Evolutionary conservation across 768 basidiomycete genomes (phyloP).

Genomic region (Macrolepiota albuminosa): DNA sequence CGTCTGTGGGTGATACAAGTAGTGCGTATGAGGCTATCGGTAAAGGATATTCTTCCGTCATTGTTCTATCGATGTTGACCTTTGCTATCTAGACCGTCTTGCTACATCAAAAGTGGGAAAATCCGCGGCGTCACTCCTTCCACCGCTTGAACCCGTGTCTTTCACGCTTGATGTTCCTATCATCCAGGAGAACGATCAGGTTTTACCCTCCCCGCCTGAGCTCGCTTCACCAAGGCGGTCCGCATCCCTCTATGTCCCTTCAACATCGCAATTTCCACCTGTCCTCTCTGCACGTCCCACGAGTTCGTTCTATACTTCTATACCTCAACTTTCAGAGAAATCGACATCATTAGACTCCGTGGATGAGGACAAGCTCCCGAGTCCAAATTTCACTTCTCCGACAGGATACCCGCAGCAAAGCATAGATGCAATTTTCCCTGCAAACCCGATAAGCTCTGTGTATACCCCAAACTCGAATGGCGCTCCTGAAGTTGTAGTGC

Average conservation of each 20-base stretch:
- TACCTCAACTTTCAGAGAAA: conserved; percentile 3
- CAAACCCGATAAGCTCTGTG: conserved; percentile 15
- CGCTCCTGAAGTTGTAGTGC: neutral
- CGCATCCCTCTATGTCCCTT: conserved; percentile 15
- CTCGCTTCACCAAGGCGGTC: conserved; percentile 16
- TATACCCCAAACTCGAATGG: conserved; percentile 9
- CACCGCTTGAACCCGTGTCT: conserved; percentile 19
- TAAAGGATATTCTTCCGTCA: conserved; percentile 22
- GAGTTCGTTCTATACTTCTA: conserved; percentile 12
- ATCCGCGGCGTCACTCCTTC: conserved; percentile 16
- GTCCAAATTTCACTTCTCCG: conserved; percentile 6
- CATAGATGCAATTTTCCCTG: conserved; percentile 9
- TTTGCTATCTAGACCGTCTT: conserved; percentile 12
- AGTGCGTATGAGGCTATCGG: conserved; percentile 32
- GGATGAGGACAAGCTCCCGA: conserved; percentile 10
- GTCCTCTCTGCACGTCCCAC: conserved; percentile 14
- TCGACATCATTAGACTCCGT: conserved; percentile 6
- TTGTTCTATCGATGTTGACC: neutral
- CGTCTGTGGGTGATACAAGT: conserved; percentile 25
- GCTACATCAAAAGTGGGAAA: conserved; percentile 14
- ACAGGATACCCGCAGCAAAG: neutral
- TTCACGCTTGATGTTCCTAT: conserved; percentile 17
- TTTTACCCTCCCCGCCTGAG: conserved; percentile 15
- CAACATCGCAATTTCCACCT: conserved; percentile 15
- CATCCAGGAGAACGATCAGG: conserved; percentile 3